A percentile compares a stretch with the other conserved stretches of the same genome.
Evolutionary conservation across 495 filamentous ascomycete genomes (phyloP).

Genomic region (Aspergillus indologenus): DNA sequence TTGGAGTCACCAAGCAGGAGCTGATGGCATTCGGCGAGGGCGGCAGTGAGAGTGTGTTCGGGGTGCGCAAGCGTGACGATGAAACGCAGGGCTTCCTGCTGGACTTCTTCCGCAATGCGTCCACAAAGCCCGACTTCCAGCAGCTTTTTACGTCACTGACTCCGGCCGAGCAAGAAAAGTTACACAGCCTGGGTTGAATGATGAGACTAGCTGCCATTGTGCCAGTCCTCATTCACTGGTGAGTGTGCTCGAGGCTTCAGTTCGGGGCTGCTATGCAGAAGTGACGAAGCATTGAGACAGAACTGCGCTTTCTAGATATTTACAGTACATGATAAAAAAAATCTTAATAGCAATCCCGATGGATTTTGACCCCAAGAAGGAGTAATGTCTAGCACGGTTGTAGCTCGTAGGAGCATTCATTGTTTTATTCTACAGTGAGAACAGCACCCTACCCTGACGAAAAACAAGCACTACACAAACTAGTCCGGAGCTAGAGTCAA

Average conservation of each 20-base stretch:
- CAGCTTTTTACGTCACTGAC: conserved; percentile 68
- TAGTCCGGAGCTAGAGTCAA: too few species aligned
- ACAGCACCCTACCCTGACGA: too few species aligned
- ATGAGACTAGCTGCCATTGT: background rate
- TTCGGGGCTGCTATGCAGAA: background rate
- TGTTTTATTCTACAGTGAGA: too few species aligned
- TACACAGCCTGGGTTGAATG: conserved; percentile 42
- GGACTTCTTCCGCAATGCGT: conserved; percentile 75
- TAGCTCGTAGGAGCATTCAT: too few species aligned
- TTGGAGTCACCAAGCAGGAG: conserved; percentile 63
- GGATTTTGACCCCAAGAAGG: too few species aligned
- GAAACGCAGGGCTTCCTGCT: conserved; percentile 82
- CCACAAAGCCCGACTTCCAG: conserved; percentile 69
- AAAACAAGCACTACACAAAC: too few species aligned
- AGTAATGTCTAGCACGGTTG: too few species aligned
- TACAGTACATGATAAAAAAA: too few species aligned
- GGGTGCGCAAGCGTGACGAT: conserved; percentile 72
- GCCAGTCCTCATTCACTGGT: conserved; percentile 3
- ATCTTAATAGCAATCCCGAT: too few species aligned
- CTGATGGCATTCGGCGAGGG: conserved; percentile 74
- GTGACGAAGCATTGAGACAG: too few species aligned
- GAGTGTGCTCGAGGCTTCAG: background rate
- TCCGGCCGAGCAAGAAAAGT: conserved; percentile 70
- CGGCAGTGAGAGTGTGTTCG: conserved; percentile 49
- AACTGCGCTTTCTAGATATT: too few species aligned